phyloP scores from a whole-genome alignment of 2,329 filamentous ascomycete species.

The Colletotrichum melonis region DNA sequence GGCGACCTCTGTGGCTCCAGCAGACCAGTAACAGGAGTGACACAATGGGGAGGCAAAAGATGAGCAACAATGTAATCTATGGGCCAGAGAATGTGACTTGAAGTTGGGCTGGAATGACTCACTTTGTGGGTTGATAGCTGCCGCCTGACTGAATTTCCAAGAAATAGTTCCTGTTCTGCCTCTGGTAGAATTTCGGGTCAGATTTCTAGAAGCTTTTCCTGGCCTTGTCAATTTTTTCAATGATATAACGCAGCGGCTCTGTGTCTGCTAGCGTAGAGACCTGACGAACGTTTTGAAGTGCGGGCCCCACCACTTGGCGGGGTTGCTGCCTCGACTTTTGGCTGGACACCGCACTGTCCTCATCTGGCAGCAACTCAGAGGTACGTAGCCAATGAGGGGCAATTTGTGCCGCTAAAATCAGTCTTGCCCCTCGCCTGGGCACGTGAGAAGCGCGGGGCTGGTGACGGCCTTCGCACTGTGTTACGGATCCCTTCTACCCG shows the following conservation, averaged over 20 bases:
- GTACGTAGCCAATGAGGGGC: constrained; percentile 20
- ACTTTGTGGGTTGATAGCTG: background rate
- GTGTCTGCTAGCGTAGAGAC: constrained; percentile 17
- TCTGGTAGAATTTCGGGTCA: background rate
- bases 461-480: background rate
- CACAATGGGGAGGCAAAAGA: background rate
- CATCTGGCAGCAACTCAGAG: background rate
- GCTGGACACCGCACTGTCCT: constrained; percentile 18
- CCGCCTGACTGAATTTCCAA: background rate
- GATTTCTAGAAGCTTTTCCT: background rate
- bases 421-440: background rate
- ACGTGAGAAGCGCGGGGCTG: constrained; percentile 13
- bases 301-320: constrained; percentile 16
- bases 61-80: background rate
- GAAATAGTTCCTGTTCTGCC: background rate
- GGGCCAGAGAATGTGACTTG: background rate
- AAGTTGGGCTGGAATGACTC: constrained; percentile 21
- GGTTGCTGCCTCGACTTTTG: constrained; percentile 14
- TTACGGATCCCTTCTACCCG: constrained; percentile 7
- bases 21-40: background rate
- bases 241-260: background rate
- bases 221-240: constrained; percentile 2
- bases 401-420: background rate
- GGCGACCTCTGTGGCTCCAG: background rate
- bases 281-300: constrained; percentile 19